Conservation (phyloP, 768 basidiomycete genomes). For the Basidioascus undulatus region DNA sequence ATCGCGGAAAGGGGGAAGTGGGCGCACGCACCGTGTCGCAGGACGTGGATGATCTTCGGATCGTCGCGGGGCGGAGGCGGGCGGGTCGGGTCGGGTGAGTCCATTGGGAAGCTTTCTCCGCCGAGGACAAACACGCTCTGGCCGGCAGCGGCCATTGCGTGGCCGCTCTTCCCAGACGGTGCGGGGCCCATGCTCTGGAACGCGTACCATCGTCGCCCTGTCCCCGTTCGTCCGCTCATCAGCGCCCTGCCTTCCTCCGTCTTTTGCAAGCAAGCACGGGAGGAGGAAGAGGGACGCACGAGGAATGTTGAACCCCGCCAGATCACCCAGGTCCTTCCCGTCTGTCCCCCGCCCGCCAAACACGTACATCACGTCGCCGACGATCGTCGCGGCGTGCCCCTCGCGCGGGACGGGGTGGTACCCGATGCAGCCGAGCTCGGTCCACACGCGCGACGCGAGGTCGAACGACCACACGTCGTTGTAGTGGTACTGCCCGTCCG, state of each 20-base stretch:
- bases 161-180: slow-evolving; percentile 75
- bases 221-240: not conserved
- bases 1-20: too few species aligned
- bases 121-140: slow-evolving; percentile 77
- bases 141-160: slow-evolving; percentile 90
- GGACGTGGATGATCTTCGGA: slow-evolving; percentile 54
- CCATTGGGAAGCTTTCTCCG: slow-evolving; percentile 61
- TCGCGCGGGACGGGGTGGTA: slow-evolving; percentile 89
- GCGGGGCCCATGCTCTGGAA: slow-evolving; percentile 99
- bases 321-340: slow-evolving; percentile 78
- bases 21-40: slow-evolving; percentile 81
- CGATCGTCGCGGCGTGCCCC: slow-evolving; percentile 84
- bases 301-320: slow-evolving; percentile 89
- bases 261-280: not conserved
- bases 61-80: slow-evolving; percentile 32
- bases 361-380: slow-evolving; percentile 91
- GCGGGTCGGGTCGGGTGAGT: slow-evolving; percentile 5
- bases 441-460: slow-evolving; percentile 52
- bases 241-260: not conserved
- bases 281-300: slow-evolving; percentile 33
- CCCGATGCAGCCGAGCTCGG: slow-evolving; percentile 82
- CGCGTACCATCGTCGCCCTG: slow-evolving; percentile 98
- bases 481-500: slow-evolving; percentile 95
- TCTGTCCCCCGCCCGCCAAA: slow-evolving; percentile 95
- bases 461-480: slow-evolving; percentile 97